Percentiles rank a stretch among this genome's conserved stretches.
Conservation (phyloP, 805 yeast genomes). For the Lachancea mirantina region DNA sequence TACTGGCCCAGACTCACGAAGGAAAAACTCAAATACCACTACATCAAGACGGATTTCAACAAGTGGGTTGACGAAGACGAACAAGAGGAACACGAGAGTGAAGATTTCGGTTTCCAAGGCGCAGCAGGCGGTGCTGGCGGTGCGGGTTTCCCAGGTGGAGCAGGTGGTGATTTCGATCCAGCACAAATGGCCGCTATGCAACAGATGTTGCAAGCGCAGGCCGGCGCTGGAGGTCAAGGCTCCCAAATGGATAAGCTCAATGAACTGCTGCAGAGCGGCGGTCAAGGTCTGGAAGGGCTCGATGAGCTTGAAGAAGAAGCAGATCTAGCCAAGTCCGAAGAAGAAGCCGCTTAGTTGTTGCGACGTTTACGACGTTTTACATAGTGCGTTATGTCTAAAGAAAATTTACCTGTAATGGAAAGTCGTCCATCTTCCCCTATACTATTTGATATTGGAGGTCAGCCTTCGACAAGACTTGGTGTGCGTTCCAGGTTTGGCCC, state of each 20-base stretch:
- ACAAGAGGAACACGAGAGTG: conserved; percentile 59
- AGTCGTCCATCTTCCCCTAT: conserved; percentile 10
- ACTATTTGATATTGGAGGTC: conserved; percentile 54
- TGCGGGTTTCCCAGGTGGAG: conserved; percentile 25
- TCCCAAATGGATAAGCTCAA: neutral
- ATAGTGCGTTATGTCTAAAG: neutral
- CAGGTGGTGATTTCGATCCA: conserved; percentile 26
- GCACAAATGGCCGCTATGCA: conserved; percentile 9
- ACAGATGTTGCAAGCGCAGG: conserved; percentile 4
- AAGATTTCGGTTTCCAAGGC: conserved; percentile 34
- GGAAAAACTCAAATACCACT: conserved; percentile 71
- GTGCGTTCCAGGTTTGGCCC: conserved; percentile 71
- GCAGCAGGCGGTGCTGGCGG: conserved; percentile 35
- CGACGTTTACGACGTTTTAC: neutral
- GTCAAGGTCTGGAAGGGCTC: conserved; percentile 7
- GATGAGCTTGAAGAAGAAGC: conserved; percentile 4
- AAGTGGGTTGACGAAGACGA: conserved; percentile 99
- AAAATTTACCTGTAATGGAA: neutral
- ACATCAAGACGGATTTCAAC: conserved; percentile 89
- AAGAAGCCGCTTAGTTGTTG: neutral
- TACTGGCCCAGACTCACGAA: conserved; percentile 95
- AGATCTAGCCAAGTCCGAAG: neutral
- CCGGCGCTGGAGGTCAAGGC: conserved; percentile 4
- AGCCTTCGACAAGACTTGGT: conserved; percentile 53
- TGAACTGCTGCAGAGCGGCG: neutral